Percentiles rank a stretch among this genome's conserved stretches.
phyloP scores from a whole-genome alignment of 768 basidiomycete species.

The Termitomyces eurrhizus region DNA sequence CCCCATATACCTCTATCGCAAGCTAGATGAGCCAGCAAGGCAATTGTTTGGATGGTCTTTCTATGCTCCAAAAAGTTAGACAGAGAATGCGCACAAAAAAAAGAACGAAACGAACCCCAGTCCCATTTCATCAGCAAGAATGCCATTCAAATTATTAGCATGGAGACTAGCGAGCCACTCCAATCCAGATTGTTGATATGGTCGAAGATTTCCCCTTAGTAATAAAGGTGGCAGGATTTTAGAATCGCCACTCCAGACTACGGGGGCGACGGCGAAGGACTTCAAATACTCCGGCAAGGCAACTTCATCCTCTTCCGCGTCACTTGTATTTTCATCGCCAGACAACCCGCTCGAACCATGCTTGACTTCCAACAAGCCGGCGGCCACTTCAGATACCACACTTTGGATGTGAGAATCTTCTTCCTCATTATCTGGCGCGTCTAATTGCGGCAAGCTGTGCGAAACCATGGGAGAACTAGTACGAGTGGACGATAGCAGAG shows the following conservation, averaged over 20 bases:
- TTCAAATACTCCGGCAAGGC: constrained; percentile 54
- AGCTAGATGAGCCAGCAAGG: constrained; percentile 88
- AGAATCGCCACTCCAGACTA: constrained; percentile 59
- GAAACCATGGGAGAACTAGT: neutral
- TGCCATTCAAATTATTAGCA: constrained; percentile 74
- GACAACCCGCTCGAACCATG: neutral
- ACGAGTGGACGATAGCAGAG: neutral
- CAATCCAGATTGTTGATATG: constrained; percentile 90
- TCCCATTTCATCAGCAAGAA: constrained; percentile 93
- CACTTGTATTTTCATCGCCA: constrained; percentile 1
- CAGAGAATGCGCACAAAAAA: neutral
- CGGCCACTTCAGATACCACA: neutral
- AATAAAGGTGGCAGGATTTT: constrained; percentile 66
- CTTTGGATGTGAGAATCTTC: neutral
- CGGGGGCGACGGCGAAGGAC: constrained; percentile 66
- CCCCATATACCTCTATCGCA: constrained; percentile 91
- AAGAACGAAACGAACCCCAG: constrained; percentile 59
- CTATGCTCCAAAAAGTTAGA: constrained; percentile 33
- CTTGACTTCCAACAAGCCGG: neutral
- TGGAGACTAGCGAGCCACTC: constrained; percentile 94
- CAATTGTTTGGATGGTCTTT: constrained; percentile 95
- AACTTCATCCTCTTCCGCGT: constrained; percentile 21
- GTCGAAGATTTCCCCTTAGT: constrained; percentile 82
- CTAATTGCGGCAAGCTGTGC: neutral
- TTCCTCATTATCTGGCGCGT: neutral